Percentiles rank a stretch among this genome's conserved stretches.
Conservation (phyloP, 345 rosid species). For the Litchi chinensis region DNA sequence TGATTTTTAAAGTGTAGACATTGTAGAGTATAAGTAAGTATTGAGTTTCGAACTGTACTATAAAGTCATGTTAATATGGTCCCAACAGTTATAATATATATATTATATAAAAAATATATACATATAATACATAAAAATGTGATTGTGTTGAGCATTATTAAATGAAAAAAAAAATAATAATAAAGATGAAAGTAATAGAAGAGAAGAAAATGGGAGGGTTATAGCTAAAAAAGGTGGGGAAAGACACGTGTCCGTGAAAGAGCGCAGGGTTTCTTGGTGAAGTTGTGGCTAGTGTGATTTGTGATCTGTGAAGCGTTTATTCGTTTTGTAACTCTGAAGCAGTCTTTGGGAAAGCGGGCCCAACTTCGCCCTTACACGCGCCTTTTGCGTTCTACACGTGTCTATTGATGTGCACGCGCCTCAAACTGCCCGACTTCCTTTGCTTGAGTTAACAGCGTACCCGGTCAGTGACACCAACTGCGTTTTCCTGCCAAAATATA, state of each 20-base stretch:
- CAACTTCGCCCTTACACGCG: background rate
- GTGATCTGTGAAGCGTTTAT: background rate
- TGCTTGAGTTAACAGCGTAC: background rate
- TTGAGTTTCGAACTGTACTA: no score
- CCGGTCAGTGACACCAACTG: background rate
- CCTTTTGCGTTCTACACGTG: conserved; percentile 4
- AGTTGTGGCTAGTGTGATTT: conserved; percentile 8
- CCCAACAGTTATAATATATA: no score
- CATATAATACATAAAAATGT: no score
- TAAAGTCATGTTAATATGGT: no score
- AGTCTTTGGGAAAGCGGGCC: conserved; percentile 17
- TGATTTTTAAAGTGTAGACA: no score
- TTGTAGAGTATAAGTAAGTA: no score
- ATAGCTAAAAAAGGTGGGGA: no score
- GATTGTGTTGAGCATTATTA: no score
- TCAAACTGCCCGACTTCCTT: background rate
- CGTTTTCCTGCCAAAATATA: no score
- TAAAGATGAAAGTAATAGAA: background rate
- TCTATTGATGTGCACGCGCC: background rate
- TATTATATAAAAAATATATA: no score
- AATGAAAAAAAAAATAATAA: no score
- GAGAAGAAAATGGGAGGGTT: no score
- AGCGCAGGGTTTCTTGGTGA: background rate
- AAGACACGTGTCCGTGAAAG: conserved; percentile 23
- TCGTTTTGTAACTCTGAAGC: conserved; percentile 9